phyloP scores from a whole-genome alignment of 768 basidiomycete species.

The Tricholoma matsutake region DNA sequence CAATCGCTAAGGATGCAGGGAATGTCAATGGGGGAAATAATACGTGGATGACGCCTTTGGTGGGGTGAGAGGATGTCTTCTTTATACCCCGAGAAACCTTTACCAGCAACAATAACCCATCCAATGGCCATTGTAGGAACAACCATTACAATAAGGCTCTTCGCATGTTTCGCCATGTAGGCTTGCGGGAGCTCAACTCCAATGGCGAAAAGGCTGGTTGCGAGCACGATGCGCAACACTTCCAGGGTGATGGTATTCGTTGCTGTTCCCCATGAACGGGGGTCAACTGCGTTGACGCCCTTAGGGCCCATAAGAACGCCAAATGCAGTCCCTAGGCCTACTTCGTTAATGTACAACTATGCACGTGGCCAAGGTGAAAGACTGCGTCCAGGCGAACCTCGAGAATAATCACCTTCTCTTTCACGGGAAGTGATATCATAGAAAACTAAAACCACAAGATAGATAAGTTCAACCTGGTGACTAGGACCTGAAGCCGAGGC shows the following conservation, averaged over 20 bases:
- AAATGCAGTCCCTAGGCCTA: slow-evolving; percentile 81
- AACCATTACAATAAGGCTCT: slow-evolving; percentile 64
- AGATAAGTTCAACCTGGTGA: not conserved
- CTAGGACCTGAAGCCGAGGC: not conserved
- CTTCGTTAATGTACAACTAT: slow-evolving; percentile 88
- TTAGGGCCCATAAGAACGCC: slow-evolving; percentile 70
- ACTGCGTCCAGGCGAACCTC: not conserved
- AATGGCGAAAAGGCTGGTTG: slow-evolving; percentile 89
- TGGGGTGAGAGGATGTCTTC: not conserved
- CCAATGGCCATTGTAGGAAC: slow-evolving; percentile 84
- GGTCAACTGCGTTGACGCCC: slow-evolving; percentile 68
- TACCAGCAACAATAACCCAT: slow-evolving; percentile 75
- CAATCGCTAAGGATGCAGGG: slow-evolving; percentile 78
- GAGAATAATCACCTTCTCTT: slow-evolving; percentile 58
- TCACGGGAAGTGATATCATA: slow-evolving; percentile 76
- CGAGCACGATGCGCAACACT: slow-evolving; percentile 56
- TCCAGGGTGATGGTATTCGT: slow-evolving; percentile 57
- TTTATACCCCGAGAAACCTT: slow-evolving; percentile 9
- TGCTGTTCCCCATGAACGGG: slow-evolving; percentile 61
- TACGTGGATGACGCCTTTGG: slow-evolving; percentile 56
- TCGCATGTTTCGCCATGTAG: slow-evolving; percentile 80
- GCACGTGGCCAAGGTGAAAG: not conserved
- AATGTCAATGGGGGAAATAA: slow-evolving; percentile 72
- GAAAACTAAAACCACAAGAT: slow-evolving; percentile 58
- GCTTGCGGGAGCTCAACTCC: slow-evolving; percentile 88